Percentiles rank a stretch among this genome's conserved stretches.
Evolutionary conservation across 495 filamentous ascomycete species (phyloP).

Genomic region (Penicillium soppii): DNA sequence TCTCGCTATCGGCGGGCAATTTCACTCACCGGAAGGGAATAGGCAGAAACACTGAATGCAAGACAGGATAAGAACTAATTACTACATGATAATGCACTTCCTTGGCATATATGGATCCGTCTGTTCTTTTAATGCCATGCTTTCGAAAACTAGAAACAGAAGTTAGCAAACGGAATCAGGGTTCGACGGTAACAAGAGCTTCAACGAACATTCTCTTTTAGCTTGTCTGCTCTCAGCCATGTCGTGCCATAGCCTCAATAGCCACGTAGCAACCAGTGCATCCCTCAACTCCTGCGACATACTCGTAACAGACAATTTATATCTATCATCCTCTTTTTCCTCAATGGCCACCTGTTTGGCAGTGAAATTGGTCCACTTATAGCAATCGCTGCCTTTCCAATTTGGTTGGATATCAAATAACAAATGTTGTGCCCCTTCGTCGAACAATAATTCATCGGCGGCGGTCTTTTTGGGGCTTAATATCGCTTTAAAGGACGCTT

Average conservation of each 20-base stretch:
- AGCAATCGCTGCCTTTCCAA: slow-evolving; percentile 8
- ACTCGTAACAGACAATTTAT: slow-evolving; percentile 9
- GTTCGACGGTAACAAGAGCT: not conserved
- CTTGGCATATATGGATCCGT: slow-evolving; percentile 1
- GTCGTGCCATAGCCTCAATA: slow-evolving; percentile 19
- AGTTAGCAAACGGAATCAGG: not conserved
- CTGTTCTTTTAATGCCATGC: not conserved
- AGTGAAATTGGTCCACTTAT: slow-evolving; percentile 10
- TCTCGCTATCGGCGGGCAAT: not conserved
- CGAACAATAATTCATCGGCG: slow-evolving; percentile 11
- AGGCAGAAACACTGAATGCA: too few relatives aligned
- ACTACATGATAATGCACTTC: not conserved
- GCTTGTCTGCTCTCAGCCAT: slow-evolving; percentile 18
- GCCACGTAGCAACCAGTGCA: slow-evolving; percentile 15
- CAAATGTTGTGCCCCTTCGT: not conserved
- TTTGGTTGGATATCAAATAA: slow-evolving; percentile 2
- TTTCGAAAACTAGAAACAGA: not conserved
- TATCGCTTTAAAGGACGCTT: slow-evolving; percentile 8
- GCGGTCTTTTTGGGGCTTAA: slow-evolving; percentile 10
- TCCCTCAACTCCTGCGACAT: slow-evolving; percentile 11
- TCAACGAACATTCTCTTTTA: slow-evolving; percentile 14
- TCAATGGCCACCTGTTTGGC: slow-evolving; percentile 11
- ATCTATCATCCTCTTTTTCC: slow-evolving; percentile 2
- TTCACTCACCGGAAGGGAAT: too few relatives aligned
- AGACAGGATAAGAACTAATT: too few relatives aligned